Evolutionary conservation across 345 rosid species (phyloP).

Genomic region (Eucalyptus regnans): DNA sequence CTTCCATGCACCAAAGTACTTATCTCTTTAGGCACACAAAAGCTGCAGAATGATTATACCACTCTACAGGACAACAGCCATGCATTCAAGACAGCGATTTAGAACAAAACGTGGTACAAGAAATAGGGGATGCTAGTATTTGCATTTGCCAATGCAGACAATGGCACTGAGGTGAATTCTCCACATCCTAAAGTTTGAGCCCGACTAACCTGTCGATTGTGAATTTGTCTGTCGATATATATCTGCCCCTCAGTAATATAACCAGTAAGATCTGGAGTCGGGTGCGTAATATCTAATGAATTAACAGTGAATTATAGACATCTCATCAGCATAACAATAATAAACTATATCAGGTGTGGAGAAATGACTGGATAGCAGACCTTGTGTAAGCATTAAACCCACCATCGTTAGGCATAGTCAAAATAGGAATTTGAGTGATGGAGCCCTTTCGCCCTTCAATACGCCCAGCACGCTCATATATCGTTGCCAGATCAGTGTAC

Average conservation of each 20-base stretch:
- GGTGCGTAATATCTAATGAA: slow-evolving; percentile 85
- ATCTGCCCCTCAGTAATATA: slow-evolving; percentile 97
- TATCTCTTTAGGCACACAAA: not conserved
- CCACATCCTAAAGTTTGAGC: not conserved
- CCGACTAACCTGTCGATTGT: slow-evolving; percentile 59
- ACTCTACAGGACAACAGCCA: not conserved
- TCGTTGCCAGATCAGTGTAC: slow-evolving; percentile 99
- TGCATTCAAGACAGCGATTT: not conserved
- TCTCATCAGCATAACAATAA: not conserved
- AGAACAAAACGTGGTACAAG: not conserved
- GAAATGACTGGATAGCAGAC: not conserved
- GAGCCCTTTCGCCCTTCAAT: slow-evolving; percentile 98
- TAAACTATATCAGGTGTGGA: not conserved
- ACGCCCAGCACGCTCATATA: slow-evolving; percentile 96
- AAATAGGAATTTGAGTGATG: slow-evolving; percentile 94
- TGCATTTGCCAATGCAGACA: not conserved
- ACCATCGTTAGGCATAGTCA: slow-evolving; percentile 99
- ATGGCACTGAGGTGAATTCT: not conserved
- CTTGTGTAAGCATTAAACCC: not conserved
- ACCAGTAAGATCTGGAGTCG: slow-evolving; percentile 99
- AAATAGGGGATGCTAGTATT: not conserved
- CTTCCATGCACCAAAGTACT: not conserved
- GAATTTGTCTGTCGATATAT: slow-evolving; percentile 74
- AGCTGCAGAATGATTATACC: not conserved
- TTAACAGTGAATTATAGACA: not conserved